A percentile compares a stretch with the other conserved stretches of the same genome.
Evolutionary conservation across 805 yeast genomes (phyloP).

Genomic region (Hanseniaspora occidentalis): DNA sequence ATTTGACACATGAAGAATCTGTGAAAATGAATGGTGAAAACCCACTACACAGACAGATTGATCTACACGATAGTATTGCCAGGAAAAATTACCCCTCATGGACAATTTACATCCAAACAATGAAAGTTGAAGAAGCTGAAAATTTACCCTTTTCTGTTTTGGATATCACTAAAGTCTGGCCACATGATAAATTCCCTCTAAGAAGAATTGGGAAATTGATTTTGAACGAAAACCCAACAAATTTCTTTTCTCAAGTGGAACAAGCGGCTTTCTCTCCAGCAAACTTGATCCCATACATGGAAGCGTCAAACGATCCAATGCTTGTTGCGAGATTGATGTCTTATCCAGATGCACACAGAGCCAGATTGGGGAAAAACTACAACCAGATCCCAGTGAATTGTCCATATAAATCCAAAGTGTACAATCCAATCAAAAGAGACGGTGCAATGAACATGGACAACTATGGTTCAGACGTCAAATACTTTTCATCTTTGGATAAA

Average conservation of each 20-base stretch:
- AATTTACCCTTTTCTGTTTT: slow-evolving; percentile 34
- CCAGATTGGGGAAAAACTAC: slow-evolving; percentile 64
- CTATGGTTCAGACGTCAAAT: slow-evolving; percentile 68
- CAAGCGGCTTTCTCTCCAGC: slow-evolving; percentile 81
- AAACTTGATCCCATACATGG: slow-evolving; percentile 74
- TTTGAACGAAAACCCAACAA: slow-evolving; percentile 71
- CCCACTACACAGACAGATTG: slow-evolving; percentile 76
- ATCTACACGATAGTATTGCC: slow-evolving; percentile 66
- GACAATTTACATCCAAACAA: slow-evolving; percentile 75
- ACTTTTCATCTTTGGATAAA: slow-evolving; percentile 39
- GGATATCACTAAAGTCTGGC: slow-evolving; percentile 49
- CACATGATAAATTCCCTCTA: slow-evolving; percentile 42
- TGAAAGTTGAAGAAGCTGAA: slow-evolving; percentile 51
- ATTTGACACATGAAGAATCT: slow-evolving; percentile 53
- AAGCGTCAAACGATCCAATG: slow-evolving; percentile 75
- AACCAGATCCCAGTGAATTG: slow-evolving; percentile 83
- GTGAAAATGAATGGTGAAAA: slow-evolving; percentile 55
- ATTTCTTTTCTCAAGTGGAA: slow-evolving; percentile 80
- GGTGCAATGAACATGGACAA: slow-evolving; percentile 65
- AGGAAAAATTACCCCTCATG: slow-evolving; percentile 71
- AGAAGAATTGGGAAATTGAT: slow-evolving; percentile 51
- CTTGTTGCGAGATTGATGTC: slow-evolving; percentile 72
- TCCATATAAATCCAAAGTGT: slow-evolving; percentile 46
- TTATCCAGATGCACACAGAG: slow-evolving; percentile 77
- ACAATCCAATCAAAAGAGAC: slow-evolving; percentile 69